Evolutionary conservation across 2,329 filamentous ascomycete genomes (phyloP).

Genomic region (Elsinoe fawcettii): DNA sequence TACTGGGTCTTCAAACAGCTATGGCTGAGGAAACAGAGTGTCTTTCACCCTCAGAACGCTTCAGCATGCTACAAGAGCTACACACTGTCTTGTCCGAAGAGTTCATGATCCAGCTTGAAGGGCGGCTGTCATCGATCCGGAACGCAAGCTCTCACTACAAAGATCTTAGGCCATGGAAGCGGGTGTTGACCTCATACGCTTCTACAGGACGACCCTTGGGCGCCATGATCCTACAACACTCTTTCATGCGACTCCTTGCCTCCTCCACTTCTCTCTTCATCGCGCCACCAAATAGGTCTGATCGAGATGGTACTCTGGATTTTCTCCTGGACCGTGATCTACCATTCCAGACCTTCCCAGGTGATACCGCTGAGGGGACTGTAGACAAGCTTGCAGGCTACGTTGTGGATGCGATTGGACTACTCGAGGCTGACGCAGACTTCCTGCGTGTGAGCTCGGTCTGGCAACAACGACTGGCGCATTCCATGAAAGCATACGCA

Average conservation of each 20-base stretch:
- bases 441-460: conserved; percentile 79
- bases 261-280: conserved; percentile 68
- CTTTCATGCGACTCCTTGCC: conserved; percentile 77
- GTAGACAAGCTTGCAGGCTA: conserved; percentile 59
- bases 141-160: conserved; percentile 63
- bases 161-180: conserved; percentile 75
- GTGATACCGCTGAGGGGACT: conserved; percentile 41
- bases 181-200: conserved; percentile 75
- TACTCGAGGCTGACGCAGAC: conserved; percentile 81
- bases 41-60: conserved; percentile 67
- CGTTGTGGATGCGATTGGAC: conserved; percentile 72
- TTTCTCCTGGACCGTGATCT: conserved; percentile 40
- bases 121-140: conserved; percentile 80
- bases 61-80: conserved; percentile 64
- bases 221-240: conserved; percentile 82
- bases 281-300: conserved; percentile 52
- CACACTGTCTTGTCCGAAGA: conserved; percentile 70
- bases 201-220: conserved; percentile 72
- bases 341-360: conserved; percentile 17
- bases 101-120: conserved; percentile 80
- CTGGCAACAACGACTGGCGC: conserved; percentile 80
- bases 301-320: conserved; percentile 61
- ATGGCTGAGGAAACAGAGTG: conserved; percentile 70
- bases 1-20: conserved; percentile 86
- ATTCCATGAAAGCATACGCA: conserved; percentile 74